Percentiles rank a stretch among this genome's conserved stretches.
Evolutionary conservation across 169 alveolate genomes (phyloP).

Genomic region (Pseudocohnilembus persalinus): DNA sequence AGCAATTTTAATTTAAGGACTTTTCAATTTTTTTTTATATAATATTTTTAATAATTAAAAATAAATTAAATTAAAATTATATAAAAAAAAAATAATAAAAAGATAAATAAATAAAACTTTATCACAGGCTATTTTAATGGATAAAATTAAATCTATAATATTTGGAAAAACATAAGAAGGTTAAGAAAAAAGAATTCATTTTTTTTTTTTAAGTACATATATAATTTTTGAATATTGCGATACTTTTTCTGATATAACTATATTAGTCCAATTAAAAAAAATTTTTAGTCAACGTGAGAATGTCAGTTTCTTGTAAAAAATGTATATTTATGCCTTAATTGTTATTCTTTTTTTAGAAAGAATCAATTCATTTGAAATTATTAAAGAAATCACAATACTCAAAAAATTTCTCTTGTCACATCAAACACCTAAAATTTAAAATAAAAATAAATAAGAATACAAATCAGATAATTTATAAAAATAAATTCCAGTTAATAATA

Average conservation of each 20-base stretch:
- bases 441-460: too few relatives aligned
- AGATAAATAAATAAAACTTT: not conserved
- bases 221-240: not conserved
- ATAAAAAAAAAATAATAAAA: too few relatives aligned
- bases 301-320: not conserved
- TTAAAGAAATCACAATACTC: not conserved
- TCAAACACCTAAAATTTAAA: too few relatives aligned
- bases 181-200: not conserved
- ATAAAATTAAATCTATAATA: too few relatives aligned
- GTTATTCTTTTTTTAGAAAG: not conserved
- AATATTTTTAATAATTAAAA: too few relatives aligned
- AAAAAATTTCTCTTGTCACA: not conserved
- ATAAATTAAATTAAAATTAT: too few relatives aligned
- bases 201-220: too few relatives aligned
- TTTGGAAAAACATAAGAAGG: not conserved
- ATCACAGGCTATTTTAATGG: not conserved
- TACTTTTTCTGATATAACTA: not conserved
- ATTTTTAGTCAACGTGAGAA: not conserved
- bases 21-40: too few relatives aligned
- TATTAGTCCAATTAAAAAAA: not conserved
- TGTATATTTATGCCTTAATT: too few relatives aligned
- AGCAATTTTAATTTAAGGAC: too few relatives aligned
- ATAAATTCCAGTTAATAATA: too few relatives aligned
- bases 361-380: not conserved
- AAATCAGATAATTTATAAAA: too few relatives aligned